Percentiles rank a stretch among this genome's conserved stretches.
These are phyloP conservation scores for Coelastrella sp. DNA, from an alignment of 139 green algal genomes.

Conservation along the genomic window DNA sequence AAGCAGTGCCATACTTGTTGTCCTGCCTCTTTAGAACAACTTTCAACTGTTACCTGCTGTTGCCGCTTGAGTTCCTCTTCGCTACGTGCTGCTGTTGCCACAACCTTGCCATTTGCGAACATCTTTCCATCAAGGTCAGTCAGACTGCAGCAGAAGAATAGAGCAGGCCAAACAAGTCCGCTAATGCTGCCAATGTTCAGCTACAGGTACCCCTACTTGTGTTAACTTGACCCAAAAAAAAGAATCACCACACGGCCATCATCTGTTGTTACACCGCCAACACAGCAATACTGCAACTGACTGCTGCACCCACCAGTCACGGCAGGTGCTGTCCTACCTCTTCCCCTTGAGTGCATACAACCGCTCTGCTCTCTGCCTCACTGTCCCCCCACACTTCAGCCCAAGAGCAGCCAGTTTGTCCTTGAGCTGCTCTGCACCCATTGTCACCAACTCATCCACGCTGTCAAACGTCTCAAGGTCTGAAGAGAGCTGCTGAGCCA, in stretches of 20 bases:
- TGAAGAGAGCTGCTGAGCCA: constrained; percentile 51
- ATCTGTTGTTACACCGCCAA: background rate
- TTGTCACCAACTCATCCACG: constrained; percentile 80
- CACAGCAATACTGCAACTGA: background rate
- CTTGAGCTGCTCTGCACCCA: constrained; percentile 84
- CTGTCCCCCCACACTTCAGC: constrained; percentile 95
- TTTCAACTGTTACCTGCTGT: background rate
- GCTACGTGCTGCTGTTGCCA: background rate
- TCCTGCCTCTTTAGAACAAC: too few relatives aligned
- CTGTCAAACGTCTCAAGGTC: constrained; percentile 89
- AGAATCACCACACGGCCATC: background rate
- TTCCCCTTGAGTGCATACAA: constrained; percentile 68
- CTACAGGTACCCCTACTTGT: background rate
- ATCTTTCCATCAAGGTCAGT: constrained; percentile 77
- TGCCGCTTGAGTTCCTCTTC: constrained; percentile 15
- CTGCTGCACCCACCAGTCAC: background rate
- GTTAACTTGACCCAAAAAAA: background rate
- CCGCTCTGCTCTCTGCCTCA: constrained; percentile 85
- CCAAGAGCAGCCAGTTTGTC: constrained; percentile 83
- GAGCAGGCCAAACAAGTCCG: background rate
- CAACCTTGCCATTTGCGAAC: constrained; percentile 76
- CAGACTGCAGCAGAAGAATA: constrained; percentile 42
- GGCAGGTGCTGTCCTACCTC: background rate
- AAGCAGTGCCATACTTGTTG: too few relatives aligned
- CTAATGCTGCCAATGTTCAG: background rate